phyloP scores from a whole-genome alignment of 2,329 filamentous ascomycete genomes.

The Aspergillus fumigatiaffinis region DNA sequence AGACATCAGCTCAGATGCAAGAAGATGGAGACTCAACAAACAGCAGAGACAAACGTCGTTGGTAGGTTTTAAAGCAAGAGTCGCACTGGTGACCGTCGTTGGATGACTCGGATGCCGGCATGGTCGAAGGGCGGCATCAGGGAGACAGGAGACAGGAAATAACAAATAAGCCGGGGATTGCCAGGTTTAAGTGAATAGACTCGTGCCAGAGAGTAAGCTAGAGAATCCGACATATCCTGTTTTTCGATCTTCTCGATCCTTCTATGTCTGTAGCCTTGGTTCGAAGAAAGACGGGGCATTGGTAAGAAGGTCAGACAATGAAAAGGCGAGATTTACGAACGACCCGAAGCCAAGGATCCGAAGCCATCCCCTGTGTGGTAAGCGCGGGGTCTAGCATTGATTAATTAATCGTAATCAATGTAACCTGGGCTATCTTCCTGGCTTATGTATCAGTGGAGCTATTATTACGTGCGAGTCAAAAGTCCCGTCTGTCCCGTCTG shows the following conservation, averaged over 20 bases:
- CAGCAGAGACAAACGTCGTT: constrained; percentile 9
- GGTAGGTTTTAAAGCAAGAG: constrained; percentile 15
- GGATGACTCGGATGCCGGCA: not conserved
- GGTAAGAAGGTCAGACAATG: not conserved
- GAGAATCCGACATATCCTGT: too few species aligned
- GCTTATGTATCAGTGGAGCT: too few species aligned
- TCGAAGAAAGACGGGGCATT: not conserved
- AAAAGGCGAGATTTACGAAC: too few species aligned
- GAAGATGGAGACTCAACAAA: not conserved
- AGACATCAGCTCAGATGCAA: not conserved
- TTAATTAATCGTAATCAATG: too few species aligned
- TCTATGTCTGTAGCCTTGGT: not conserved
- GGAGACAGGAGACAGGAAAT: constrained; percentile 10
- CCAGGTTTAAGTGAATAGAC: not conserved
- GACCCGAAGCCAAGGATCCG: too few species aligned
- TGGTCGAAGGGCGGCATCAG: constrained; percentile 12
- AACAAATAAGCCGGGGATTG: not conserved
- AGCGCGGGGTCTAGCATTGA: not conserved
- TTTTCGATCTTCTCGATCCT: not conserved
- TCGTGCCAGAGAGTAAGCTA: not conserved
- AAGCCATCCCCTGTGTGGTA: not conserved
- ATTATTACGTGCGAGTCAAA: too few species aligned
- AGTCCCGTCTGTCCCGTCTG: too few species aligned
- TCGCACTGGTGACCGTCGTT: constrained; percentile 5
- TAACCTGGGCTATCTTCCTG: too few species aligned